Conservation (phyloP, 2,329 filamentous ascomycete species). For the Scedosporium minutisporum region DNA sequence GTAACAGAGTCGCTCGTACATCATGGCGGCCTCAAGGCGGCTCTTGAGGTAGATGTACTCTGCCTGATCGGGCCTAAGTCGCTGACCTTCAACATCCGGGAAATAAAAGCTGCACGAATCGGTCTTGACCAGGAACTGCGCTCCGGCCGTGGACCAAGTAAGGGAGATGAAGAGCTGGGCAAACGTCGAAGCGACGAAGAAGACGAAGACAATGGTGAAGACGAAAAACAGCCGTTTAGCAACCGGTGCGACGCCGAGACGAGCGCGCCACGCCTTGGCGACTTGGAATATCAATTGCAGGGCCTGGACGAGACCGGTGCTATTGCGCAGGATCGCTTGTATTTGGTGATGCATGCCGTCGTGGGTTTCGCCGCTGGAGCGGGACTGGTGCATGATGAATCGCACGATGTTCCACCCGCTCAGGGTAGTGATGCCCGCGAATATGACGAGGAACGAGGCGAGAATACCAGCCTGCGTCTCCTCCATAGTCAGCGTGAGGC, state of each 20-base stretch:
- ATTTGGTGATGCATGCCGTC: slow-evolving; percentile 6
- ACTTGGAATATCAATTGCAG: slow-evolving; percentile 5
- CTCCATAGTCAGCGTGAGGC: slow-evolving; percentile 5
- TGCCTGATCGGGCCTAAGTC: background rate
- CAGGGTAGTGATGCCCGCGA: slow-evolving; percentile 6
- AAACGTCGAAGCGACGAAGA: slow-evolving; percentile 4
- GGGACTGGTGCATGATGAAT: slow-evolving; percentile 5
- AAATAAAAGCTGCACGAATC: slow-evolving; percentile 1
- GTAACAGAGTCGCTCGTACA: slow-evolving; percentile 6
- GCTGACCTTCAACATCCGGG: background rate
- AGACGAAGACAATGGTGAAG: slow-evolving; percentile 2
- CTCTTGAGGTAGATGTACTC: slow-evolving; percentile 6
- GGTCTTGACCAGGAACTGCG: slow-evolving; percentile 1
- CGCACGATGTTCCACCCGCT: slow-evolving; percentile 6
- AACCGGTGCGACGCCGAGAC: slow-evolving; percentile 1
- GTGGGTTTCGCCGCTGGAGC: background rate
- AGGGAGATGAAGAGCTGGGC: slow-evolving; percentile 6
- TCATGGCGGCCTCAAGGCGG: slow-evolving; percentile 6
- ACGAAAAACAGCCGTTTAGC: background rate
- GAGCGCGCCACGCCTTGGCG: background rate
- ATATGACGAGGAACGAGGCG: slow-evolving; percentile 7
- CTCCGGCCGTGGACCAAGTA: slow-evolving; percentile 4
- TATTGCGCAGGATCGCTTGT: slow-evolving; percentile 6
- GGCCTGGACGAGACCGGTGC: slow-evolving; percentile 1
- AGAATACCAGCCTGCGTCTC: slow-evolving; percentile 4